Base-by-base conservation (phyloP, 768 basidiomycete species). In the Agrocybe pediades region DNA sequence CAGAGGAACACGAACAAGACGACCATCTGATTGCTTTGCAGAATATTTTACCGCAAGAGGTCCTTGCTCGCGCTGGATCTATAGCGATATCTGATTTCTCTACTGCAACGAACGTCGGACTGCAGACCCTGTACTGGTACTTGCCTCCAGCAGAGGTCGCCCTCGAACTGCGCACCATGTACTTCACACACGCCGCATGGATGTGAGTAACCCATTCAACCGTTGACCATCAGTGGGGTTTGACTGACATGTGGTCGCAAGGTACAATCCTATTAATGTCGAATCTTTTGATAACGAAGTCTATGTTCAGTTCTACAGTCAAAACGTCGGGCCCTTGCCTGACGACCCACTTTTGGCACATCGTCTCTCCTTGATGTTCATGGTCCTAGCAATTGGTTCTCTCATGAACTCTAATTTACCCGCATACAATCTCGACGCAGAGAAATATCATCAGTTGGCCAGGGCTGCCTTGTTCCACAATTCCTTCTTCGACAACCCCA, bases 371-470 rank as follows among this genome's bases (percentile, higher is more conserved):
- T 72, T 86, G 46, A 67, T 85, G 70, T 88, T 84, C 62, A 85
- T 87, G 71, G 73, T 88, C 17, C 75, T 88, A 7, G 83, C 86
- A 0, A 83, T 88, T 55, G 87, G 86, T 2, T 79, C 78, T 9
- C 74, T 87, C 45, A 83, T 86, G 77, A 79, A 87, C 61, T 75
- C 77, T 3, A 65, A 72, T 16, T 68, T 81, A 30, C 71, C 80
- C 15, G 78, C 85, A 0, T 87, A 87, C 62, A 84, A 76, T 47
- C 62, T 86, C 41, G 86, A 88, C 50, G 86, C 86, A 1, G 85
- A 87, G 64, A 86, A 86, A 63, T 88, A 84, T 57, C 80, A 87
- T 58, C 85, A 86, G 52, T 69, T 88, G 16, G 84, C 85, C 2
- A 79, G 83, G 53, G 85, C 86, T 1, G 75, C 86, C 1, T 72